Percentiles rank a stretch among this genome's conserved stretches.
phyloP scores from a whole-genome alignment of 805 yeast species.

The Cyberlindnera euphorbiae region DNA sequence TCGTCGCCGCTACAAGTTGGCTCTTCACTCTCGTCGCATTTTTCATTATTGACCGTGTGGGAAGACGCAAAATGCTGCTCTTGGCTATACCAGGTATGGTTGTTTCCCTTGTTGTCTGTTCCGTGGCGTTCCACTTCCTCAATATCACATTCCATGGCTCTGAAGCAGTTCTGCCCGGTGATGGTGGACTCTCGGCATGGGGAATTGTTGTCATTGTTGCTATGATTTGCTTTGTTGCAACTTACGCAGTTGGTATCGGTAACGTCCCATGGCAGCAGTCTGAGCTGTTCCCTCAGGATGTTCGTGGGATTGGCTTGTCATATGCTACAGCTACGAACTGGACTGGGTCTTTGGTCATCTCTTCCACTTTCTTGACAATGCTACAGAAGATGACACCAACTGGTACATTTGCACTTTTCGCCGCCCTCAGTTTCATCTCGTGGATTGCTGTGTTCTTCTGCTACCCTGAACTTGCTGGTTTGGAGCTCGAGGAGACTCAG shows the following conservation, averaged over 20 bases:
- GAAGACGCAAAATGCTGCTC: conserved; percentile 78
- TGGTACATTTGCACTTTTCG: conserved; percentile 90
- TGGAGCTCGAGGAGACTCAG: conserved; percentile 90
- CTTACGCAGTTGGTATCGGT: conserved; percentile 92
- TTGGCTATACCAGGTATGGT: conserved; percentile 86
- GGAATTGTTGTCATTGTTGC: conserved; percentile 81
- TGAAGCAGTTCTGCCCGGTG: conserved; percentile 34
- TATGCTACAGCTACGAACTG: conserved; percentile 91
- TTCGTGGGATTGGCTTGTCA: conserved; percentile 88
- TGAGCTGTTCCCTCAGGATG: conserved; percentile 89
- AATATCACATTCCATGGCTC: conserved; percentile 52
- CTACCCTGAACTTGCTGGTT: conserved; percentile 88
- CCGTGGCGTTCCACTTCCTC: conserved; percentile 87
- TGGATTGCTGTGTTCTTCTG: conserved; percentile 73
- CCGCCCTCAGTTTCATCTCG: conserved; percentile 71
- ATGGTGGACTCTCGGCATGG: conserved; percentile 61
- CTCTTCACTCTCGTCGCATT: conserved; percentile 83
- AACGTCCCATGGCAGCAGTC: conserved; percentile 98
- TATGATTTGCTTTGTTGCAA: conserved; percentile 84
- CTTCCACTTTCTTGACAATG: conserved; percentile 93
- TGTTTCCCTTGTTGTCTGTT: conserved; percentile 67
- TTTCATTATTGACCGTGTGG: conserved; percentile 79
- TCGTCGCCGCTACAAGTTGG: conserved; percentile 92
- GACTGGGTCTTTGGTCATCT: conserved; percentile 89
- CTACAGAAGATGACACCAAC: conserved; percentile 88